These are phyloP conservation scores for Myxozyma nipponensis DNA, from an alignment of 805 yeast genomes.

Conservation along the genomic window DNA sequence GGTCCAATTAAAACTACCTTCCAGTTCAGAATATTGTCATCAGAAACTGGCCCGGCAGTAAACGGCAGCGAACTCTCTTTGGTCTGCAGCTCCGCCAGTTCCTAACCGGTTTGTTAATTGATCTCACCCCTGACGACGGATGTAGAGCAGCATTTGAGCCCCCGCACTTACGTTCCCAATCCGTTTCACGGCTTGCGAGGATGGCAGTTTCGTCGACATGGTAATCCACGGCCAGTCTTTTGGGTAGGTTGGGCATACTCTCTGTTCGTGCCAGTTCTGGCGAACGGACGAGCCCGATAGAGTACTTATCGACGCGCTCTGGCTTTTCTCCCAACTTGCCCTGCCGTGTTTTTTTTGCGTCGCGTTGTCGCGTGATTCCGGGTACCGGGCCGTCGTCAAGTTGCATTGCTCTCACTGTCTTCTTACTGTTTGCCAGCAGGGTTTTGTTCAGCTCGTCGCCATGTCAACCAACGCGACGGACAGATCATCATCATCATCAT, in stretches of 20 bases:
- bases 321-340: not conserved
- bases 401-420: too few relatives aligned
- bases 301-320: not conserved
- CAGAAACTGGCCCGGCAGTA: conserved; percentile 81
- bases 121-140: too few relatives aligned
- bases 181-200: conserved; percentile 26
- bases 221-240: too few relatives aligned
- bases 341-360: too few relatives aligned
- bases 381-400: too few relatives aligned
- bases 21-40: conserved; percentile 87
- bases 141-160: not conserved
- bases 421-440: too few relatives aligned
- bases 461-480: too few relatives aligned
- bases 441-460: too few relatives aligned
- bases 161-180: conserved; percentile 13
- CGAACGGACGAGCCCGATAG: too few relatives aligned
- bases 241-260: too few relatives aligned
- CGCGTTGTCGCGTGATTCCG: too few relatives aligned
- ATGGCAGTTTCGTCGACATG: conserved; percentile 4
- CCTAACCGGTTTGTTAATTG: conserved; percentile 8
- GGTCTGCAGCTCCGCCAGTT: conserved; percentile 18
- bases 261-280: not conserved
- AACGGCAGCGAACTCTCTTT: conserved; percentile 79
- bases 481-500: too few relatives aligned
- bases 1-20: conserved; percentile 93